Percentiles rank a stretch among this genome's conserved stretches.
These are phyloP conservation scores for Fraxinus baroniana DNA, from an alignment of 305 asterid genomes.

Conservation along the genomic window DNA sequence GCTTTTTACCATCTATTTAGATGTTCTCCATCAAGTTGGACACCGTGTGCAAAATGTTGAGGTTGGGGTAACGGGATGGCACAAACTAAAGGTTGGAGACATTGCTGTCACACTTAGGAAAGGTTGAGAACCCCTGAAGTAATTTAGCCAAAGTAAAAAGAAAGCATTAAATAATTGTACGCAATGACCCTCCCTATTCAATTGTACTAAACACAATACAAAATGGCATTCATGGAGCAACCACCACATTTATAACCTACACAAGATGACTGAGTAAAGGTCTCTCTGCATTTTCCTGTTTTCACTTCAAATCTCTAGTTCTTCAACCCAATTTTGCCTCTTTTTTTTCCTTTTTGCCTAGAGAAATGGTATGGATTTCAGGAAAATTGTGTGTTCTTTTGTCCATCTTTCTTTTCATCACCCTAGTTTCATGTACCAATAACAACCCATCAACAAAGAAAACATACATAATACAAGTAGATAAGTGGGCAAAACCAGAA, in stretches of 20 bases:
- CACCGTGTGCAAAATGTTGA: background rate
- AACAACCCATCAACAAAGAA: conserved; percentile 30
- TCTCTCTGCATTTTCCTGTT: conserved; percentile 10
- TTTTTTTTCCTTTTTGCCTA: background rate
- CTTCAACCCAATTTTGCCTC: background rate
- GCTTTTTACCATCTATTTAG: background rate
- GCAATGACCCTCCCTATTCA: conserved; percentile 23
- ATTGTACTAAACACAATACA: background rate
- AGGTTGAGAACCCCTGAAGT: background rate
- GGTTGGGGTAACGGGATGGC: background rate
- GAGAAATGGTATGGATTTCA: conserved; percentile 38
- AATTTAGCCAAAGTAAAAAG: background rate
- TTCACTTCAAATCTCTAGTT: background rate
- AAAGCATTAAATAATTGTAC: conserved; percentile 1
- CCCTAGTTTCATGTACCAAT: conserved; percentile 13
- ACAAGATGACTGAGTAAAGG: conserved; percentile 28
- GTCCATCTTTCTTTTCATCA: conserved; percentile 23
- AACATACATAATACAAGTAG: conserved; percentile 70
- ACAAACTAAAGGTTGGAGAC: background rate
- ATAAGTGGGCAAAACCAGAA: conserved; percentile 67
- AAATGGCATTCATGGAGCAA: conserved; percentile 52
- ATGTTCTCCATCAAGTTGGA: background rate
- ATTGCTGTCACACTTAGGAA: background rate
- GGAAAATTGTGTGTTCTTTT: conserved; percentile 36
- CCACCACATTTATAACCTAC: conserved; percentile 50